Evolutionary conservation across 257 asterid genomes (phyloP).

Genomic region (Solanum neorickii): DNA sequence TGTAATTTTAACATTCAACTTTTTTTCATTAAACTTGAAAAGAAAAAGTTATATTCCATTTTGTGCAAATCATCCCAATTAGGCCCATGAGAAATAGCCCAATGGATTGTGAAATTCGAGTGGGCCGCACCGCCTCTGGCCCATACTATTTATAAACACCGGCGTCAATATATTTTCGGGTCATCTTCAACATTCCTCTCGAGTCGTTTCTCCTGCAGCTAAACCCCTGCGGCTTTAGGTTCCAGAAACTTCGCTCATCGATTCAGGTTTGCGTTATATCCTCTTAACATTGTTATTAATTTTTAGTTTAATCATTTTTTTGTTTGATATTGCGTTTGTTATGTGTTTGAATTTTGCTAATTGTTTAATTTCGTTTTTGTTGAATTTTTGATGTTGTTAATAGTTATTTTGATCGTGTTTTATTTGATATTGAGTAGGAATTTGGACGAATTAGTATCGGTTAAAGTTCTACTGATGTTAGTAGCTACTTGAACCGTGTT

Average conservation of each 20-base stretch:
- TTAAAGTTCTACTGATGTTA: not conserved
- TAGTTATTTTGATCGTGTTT: too few relatives aligned
- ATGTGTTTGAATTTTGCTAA: not conserved
- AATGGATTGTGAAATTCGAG: not conserved
- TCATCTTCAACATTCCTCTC: not conserved
- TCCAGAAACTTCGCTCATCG: not conserved
- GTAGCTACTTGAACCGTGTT: not conserved
- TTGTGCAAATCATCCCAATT: not conserved
- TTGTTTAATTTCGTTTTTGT: not conserved
- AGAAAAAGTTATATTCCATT: not conserved
- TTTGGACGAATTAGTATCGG: not conserved
- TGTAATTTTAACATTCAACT: too few relatives aligned
- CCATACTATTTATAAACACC: not conserved
- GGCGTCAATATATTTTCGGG: not conserved
- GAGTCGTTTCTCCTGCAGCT: not conserved
- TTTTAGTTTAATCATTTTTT: not conserved
- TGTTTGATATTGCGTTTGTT: not conserved
- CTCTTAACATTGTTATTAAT: too few relatives aligned
- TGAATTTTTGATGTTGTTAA: not conserved
- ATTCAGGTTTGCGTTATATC: not conserved
- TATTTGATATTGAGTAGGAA: not conserved
- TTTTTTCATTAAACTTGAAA: too few relatives aligned
- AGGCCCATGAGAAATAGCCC: not conserved
- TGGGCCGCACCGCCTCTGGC: not conserved
- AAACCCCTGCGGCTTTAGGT: not conserved